Conservation (phyloP, 305 asterid genomes). For the Solanum hybrid region DNA sequence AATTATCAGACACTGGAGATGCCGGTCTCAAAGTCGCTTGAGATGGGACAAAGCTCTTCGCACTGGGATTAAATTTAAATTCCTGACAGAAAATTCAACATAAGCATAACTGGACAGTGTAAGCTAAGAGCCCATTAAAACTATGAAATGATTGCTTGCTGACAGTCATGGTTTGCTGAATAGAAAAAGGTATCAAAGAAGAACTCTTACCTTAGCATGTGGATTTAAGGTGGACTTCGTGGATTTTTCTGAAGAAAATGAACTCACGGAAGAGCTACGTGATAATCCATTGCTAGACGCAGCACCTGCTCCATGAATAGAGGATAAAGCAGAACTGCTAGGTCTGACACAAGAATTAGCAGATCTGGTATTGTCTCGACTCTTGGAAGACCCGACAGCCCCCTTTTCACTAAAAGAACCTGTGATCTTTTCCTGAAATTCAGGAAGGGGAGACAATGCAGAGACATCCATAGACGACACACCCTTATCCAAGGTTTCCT, state of each 20-base stretch:
- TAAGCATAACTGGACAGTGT: neutral
- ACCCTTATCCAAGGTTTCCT: constrained; percentile 39
- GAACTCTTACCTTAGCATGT: constrained; percentile 64
- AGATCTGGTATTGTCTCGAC: constrained; percentile 30
- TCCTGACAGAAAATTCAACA: constrained; percentile 48
- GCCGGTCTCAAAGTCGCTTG: constrained; percentile 57
- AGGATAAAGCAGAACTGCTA: constrained; percentile 60
- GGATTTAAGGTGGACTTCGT: constrained; percentile 77
- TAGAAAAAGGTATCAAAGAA: neutral
- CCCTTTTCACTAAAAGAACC: constrained; percentile 34
- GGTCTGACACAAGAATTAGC: constrained; percentile 37
- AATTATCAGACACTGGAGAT: constrained; percentile 64
- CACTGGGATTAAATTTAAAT: constrained; percentile 81
- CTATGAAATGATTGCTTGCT: neutral
- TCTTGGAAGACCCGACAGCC: constrained; percentile 32
- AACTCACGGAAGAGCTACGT: constrained; percentile 74
- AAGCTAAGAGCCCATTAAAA: neutral
- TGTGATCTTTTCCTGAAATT: constrained; percentile 43
- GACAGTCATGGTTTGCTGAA: neutral
- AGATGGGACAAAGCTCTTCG: constrained; percentile 71
- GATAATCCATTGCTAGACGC: constrained; percentile 67
- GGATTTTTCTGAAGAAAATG: constrained; percentile 84
- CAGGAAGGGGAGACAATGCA: constrained; percentile 47
- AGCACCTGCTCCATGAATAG: constrained; percentile 62
- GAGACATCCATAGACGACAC: constrained; percentile 54